Base-by-base conservation (phyloP, 2,329 filamentous ascomycete genomes). In the Colletotrichum viniferum region DNA sequence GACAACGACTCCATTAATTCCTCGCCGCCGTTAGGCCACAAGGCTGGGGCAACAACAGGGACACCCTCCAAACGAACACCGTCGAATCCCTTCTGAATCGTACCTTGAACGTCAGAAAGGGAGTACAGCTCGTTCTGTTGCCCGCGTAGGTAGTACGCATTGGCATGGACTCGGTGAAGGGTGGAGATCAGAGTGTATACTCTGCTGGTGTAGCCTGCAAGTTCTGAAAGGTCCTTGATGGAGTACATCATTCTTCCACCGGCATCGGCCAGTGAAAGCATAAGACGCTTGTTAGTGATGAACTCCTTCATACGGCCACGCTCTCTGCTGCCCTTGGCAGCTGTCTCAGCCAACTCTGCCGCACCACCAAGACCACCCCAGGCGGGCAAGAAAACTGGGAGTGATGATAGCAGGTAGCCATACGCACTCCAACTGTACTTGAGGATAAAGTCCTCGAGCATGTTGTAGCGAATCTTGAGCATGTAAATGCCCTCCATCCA, bases 401-500 rank as follows among this genome's bases (percentile, higher is more conserved):
- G 88, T 4, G 96, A 97, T 2, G 96, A 97, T 72, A 99, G 90
- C 43, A 98, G 90, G 81, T 99, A 99, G 43, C 97, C 97, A 81
- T 98, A 98, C 1, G 97, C 97, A 77, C 96, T 98, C 97, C 97
- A 99, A 78, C 95, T 97, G 83, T 99, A 99, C 84, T 99, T 99
- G 75, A 99, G 88, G 64, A 99, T 95, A 81, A 99, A 98, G 83
- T 99, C 97, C 83, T 99, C 97, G 1, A 99, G 92, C 87, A 99
- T 99, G 83, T 98, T 99, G 87, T 99, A 99, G 18, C 96, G 93
- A 78, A 99, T 98, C 85, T 98, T 98, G 78, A 98, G 92, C 84
- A 96, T 96, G 85, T 99, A 99, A 78, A 99, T 98, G 60, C 95
- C 94, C 83, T 99, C 97, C 96, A 99, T 98, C 95, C 96, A 98